Base-by-base conservation (phyloP, 106 monocot species). In the Cymbidium sinense region DNA sequence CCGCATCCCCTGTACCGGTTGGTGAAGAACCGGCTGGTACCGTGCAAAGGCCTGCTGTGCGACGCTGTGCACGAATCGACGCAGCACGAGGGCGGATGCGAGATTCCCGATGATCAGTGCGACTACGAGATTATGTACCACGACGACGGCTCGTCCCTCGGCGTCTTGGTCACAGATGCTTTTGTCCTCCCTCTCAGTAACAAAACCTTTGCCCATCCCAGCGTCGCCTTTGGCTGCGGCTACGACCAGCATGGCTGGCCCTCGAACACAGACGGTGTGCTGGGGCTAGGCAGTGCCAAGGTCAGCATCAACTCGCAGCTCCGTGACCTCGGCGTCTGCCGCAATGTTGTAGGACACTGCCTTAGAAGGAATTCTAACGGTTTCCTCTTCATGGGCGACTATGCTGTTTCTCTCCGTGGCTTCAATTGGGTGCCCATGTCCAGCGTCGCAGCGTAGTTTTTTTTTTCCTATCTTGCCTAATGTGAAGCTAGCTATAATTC, bases 361-460 rank as follows among this genome's bases (percentile, higher is more conserved):
- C 84, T 98, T n/a, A 75, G 92, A 33, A 79, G 87, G n/a, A 80
- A 50, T 4, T 87, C 88, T 4, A 86, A 85, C 2, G 94, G 98
- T 9, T 92, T 79, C 79, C 88, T 98, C 73, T 94, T 92, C 87
- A 85, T 98, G 30, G 94, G 98, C 1, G 94, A 98, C 29, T 84
- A 85, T 37, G 61, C 89, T 5, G 88, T 98, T 31, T 91, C 92
- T 34, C 21, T 69, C 15, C 52, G 70, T 17, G 86, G 88, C 13
- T 28, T 98, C 20, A 85, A 84, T 11, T 94, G 94, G 92, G 88
- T 85, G 10, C 86, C 92, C 5, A 90, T 94, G 85, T 78, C 79
- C 65, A 76, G 43, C 73, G 70, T 34, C 31, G 29, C 65, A 25
- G 23, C 31, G 17, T 58, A 41, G 93, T 93, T 47, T 47, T 47